These are phyloP conservation scores for Prototheca cutis DNA, from an alignment of 163 green algal species.

Conservation along the genomic window DNA sequence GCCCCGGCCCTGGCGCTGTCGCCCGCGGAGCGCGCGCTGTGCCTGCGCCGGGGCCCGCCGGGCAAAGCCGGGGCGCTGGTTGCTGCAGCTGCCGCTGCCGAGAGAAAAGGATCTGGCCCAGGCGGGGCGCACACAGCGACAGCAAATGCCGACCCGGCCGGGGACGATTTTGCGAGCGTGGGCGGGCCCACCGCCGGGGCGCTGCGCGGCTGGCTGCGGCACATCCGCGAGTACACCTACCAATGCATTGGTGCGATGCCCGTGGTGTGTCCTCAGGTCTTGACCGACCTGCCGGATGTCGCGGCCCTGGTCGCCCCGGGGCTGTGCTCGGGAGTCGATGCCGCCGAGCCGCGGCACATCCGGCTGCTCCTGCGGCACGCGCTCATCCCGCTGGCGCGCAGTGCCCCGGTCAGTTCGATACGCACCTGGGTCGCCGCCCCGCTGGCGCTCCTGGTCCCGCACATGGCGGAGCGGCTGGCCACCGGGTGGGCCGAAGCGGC, in stretches of 20 bases:
- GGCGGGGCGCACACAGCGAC: no score
- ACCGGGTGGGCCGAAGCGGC: constrained; percentile 14
- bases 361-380: constrained; percentile 30
- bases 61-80: no score
- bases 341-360: constrained; percentile 19
- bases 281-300: neutral
- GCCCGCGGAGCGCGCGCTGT: constrained; percentile 42
- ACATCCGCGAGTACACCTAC: constrained; percentile 30
- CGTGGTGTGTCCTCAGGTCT: neutral
- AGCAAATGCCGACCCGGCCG: no score
- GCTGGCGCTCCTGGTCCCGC: constrained; percentile 26
- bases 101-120: no score
- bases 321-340: neutral
- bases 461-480: constrained; percentile 29
- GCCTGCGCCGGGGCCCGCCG: constrained; percentile 13
- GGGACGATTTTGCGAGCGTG: constrained; percentile 17
- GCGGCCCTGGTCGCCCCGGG: neutral
- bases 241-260: constrained; percentile 16
- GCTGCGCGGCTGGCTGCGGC: constrained; percentile 26
- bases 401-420: constrained; percentile 4
- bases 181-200: constrained; percentile 15
- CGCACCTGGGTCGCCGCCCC: constrained; percentile 27
- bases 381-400: constrained; percentile 6
- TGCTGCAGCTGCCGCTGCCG: no score
- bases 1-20: constrained; percentile 43